These are phyloP conservation scores for Volutella citrinella DNA, from an alignment of 2,329 filamentous ascomycete genomes.

Conservation along the genomic window DNA sequence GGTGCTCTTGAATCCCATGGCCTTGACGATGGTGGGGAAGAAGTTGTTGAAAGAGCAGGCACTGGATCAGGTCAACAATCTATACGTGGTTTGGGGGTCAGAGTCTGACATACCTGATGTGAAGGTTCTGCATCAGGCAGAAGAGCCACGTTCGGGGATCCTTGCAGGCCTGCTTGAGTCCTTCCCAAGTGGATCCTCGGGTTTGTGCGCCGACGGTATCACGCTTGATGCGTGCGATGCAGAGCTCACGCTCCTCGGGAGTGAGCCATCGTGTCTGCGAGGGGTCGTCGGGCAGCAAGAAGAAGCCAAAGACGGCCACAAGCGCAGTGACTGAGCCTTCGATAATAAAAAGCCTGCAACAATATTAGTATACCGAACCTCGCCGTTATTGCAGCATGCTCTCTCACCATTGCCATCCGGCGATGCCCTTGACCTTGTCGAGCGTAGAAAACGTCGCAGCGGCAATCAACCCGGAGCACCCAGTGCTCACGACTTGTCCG, in stretches of 20 bases:
- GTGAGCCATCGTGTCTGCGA: conserved; percentile 40
- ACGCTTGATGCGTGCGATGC: conserved; percentile 35
- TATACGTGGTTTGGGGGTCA: no score
- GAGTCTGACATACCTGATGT: conserved; percentile 9
- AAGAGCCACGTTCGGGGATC: conserved; percentile 15
- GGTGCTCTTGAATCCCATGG: conserved; percentile 18
- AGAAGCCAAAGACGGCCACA: conserved; percentile 21
- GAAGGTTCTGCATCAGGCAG: conserved; percentile 21
- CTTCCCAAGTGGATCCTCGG: conserved; percentile 10
- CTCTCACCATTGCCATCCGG: conserved; percentile 51
- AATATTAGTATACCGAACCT: neutral
- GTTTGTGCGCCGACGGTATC: conserved; percentile 30
- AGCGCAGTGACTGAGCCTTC: conserved; percentile 34
- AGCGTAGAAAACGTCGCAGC: conserved; percentile 50
- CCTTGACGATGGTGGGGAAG: conserved; percentile 16
- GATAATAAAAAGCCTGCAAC: conserved; percentile 58
- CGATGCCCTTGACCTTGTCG: conserved; percentile 43
- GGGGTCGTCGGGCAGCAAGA: conserved; percentile 27
- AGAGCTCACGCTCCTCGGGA: conserved; percentile 39
- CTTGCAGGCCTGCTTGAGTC: conserved; percentile 9
- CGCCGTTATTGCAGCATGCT: neutral
- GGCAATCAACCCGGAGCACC: conserved; percentile 59
- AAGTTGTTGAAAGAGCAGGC: no score
- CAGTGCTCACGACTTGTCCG: conserved; percentile 48
- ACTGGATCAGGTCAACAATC: conserved; percentile 17